Base-by-base conservation (phyloP, 306 rosid genomes). In the Rosa multiflora region DNA sequence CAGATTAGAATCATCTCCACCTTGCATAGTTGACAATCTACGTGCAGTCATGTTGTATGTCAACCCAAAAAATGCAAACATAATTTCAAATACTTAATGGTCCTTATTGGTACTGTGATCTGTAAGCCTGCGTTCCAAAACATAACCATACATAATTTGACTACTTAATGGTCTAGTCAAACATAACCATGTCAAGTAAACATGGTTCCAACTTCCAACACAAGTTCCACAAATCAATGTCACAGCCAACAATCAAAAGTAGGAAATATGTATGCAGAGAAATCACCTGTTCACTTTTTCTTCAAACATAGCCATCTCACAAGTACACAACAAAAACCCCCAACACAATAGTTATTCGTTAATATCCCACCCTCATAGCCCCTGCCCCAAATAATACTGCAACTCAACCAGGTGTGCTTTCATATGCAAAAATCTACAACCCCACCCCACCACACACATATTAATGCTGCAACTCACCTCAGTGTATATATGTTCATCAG, bases 281-380 rank as follows among this genome's bases (percentile, higher is more conserved):
- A 52, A 73, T 21, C 61, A 72, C 2, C 5, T 72, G 29, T 14
- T 56, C 26, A 4, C 7, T 26, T 61, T 61, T 59, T 59, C 37
- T 9, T 59, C 67, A 59, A 59, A 23, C 67, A 61, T 61, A 29
- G 7, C 74, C 74, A 47, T 71, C 59, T 47, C 35, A 23, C n/a
- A 11, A 23, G 37, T 5, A 26, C 4, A 6, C 32, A 1, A 72
- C 10, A 3, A n/a, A 6, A 44, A 40, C 21, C 5, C 18, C 20
- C 9, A 20, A n/a, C 26, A 8, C 15, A 42, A 43, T 2, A 32
- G 35, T 32, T 32, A 32, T 32, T 20, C 11, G 35, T 68, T 3
- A 7, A 15, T 10, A 42, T 66, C 35, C 7, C 35, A 23, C 10
- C 46, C 52, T 47, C 29, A 47, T 12, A 11, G 23, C 71, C 18